Conservation (phyloP, 192 early-diverging fungal species). For the Podila minutissima region DNA sequence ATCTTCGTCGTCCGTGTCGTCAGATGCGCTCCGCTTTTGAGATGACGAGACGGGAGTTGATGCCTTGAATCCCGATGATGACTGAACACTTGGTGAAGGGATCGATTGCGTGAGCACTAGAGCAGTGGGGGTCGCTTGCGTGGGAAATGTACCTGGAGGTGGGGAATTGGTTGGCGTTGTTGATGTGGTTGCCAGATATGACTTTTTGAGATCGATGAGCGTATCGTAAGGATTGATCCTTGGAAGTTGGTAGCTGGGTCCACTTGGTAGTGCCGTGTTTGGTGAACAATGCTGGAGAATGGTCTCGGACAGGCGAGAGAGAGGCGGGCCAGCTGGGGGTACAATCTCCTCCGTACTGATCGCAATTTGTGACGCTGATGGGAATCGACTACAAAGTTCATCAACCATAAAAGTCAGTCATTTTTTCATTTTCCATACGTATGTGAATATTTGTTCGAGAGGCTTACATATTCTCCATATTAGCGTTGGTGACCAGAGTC, state of each 20-base stretch:
- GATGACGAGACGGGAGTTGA: neutral
- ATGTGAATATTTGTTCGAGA: neutral
- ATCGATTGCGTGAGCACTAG: no score
- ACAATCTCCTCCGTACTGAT: neutral
- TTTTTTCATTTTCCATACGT: neutral
- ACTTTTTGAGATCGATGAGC: conserved; percentile 3
- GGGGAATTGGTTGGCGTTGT: neutral
- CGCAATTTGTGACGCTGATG: conserved; percentile 13
- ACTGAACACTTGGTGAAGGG: no score
- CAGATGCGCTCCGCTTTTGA: conserved; percentile 10
- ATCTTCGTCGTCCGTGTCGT: conserved; percentile 14
- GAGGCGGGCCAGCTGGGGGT: neutral
- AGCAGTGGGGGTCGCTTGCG: no score
- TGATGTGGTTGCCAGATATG: neutral
- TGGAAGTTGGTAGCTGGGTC: conserved; percentile 7
- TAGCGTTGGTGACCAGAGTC: conserved; percentile 17
- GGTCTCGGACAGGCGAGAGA: conserved; percentile 16
- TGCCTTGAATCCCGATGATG: no score
- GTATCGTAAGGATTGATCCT: conserved; percentile 18
- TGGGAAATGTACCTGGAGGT: neutral
- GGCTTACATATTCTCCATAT: conserved; percentile 1
- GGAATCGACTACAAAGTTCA: conserved; percentile 14
- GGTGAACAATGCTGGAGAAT: conserved; percentile 16
- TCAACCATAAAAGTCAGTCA: neutral
- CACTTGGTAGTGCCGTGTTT: neutral